Evolutionary conservation across 331 rosid genomes (phyloP).

Genomic region (Rosa hybrid): DNA sequence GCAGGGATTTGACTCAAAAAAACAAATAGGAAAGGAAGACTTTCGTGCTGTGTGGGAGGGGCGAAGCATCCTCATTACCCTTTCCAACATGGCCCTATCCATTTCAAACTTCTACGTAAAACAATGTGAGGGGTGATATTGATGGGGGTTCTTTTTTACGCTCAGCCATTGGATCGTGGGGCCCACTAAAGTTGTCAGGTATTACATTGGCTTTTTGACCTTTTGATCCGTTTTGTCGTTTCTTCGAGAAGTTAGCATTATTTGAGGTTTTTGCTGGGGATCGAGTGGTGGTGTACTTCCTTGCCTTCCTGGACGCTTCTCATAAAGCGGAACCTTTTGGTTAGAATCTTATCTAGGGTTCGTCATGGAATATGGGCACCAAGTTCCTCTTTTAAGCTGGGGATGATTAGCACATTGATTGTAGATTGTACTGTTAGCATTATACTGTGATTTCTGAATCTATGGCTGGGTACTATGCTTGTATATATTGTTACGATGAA

Average conservation of each 20-base stretch:
- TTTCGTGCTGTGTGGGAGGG: not conserved
- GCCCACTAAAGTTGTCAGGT: not conserved
- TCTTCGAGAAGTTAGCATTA: not conserved
- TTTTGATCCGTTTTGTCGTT: not conserved
- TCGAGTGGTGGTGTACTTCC: not conserved
- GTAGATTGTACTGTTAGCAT: not conserved
- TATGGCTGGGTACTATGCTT: not conserved
- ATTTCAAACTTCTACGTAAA: not conserved
- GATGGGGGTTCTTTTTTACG: too few species aligned
- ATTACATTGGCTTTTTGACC: not conserved
- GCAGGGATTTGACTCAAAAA: conserved; percentile 10
- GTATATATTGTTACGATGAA: too few species aligned
- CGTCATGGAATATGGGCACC: not conserved
- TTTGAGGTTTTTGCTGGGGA: not conserved
- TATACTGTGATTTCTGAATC: not conserved
- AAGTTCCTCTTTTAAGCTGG: not conserved
- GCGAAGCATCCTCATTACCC: conserved; percentile 35
- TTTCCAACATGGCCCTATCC: not conserved
- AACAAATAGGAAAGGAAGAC: conserved; percentile 10
- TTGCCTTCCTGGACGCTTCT: conserved; percentile 1
- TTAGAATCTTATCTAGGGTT: not conserved
- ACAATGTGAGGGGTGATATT: not conserved
- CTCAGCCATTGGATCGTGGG: conserved; percentile 3
- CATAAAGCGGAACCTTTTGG: not conserved
- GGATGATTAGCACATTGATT: not conserved